These are phyloP conservation scores for Vigna nakashimae DNA, from an alignment of 306 rosid species.

Conservation along the genomic window DNA sequence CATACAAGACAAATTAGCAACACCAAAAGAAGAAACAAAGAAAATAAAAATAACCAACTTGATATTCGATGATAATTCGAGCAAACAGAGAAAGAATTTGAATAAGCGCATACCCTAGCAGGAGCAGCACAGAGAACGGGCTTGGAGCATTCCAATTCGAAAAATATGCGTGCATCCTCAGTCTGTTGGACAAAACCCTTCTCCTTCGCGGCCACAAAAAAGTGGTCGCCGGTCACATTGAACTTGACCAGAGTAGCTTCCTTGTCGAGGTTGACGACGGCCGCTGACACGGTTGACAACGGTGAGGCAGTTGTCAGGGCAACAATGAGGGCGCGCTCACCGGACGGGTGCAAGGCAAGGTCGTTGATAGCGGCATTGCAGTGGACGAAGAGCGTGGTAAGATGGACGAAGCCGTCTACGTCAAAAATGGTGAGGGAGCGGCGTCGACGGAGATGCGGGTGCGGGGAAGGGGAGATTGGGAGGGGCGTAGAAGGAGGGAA, in stretches of 20 bases:
- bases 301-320: too few relatives aligned
- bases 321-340: conserved; percentile 56
- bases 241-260: too few relatives aligned
- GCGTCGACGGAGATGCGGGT: conserved; percentile 86
- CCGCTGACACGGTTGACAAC: too few relatives aligned
- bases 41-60: background rate
- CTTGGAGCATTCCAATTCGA: too few relatives aligned
- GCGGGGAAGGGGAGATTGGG: conserved; percentile 73
- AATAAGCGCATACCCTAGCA: too few relatives aligned
- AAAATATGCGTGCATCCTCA: too few relatives aligned
- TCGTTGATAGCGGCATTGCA: conserved; percentile 66
- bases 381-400: conserved; percentile 68
- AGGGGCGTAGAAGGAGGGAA: conserved; percentile 71
- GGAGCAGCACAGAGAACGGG: too few relatives aligned
- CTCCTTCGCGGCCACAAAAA: too few relatives aligned
- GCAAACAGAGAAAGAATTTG: background rate
- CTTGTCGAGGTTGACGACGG: too few relatives aligned
- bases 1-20: background rate
- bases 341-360: conserved; percentile 83
- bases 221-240: too few relatives aligned
- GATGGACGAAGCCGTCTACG: conserved; percentile 84
- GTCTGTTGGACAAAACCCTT: too few relatives aligned
- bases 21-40: background rate
- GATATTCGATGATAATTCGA: background rate
- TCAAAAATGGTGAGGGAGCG: conserved; percentile 69